Evolutionary conservation across 352 stramenopile species (phyloP), one percentile per base, ranked within the genome.

Genomic region (Phytophthora lateralis): DNA sequence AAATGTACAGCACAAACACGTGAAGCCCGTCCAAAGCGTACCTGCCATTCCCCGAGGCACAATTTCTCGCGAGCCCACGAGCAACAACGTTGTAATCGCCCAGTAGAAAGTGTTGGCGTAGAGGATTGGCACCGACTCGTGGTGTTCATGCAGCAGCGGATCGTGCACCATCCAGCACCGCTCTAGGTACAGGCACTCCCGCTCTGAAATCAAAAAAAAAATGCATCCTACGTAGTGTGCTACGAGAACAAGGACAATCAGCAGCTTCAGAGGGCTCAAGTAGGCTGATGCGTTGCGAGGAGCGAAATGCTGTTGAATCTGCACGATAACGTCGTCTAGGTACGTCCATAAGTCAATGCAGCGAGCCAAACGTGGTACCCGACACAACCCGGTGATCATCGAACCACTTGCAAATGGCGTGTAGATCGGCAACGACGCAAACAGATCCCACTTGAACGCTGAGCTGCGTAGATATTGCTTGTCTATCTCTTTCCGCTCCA

Each of bases 61-160:
- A 49, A 90, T 84, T 35, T 90, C 81, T 15, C 71, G 62, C 7
- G 79, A 88, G 15, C 80, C 81, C 4, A 89, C 79, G 0, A 88
- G 63, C 1, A 80, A 77, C 8, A 90, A 43, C 17, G 79, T 89
- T 10, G 78, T 88, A 18, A 91, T 57, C 5, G 81, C 77, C 81
- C 81, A 91, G 55, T 91, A 91, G 43, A 84, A 87, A 0, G 72
- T 70, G 6, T 81, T 79, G 8, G 85, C 59, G 53, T 91, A 91
- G n/a, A 86, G 41, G 1, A 85, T 66, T 2, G 42, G 32, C 0
- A 71, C 50, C n/a, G 63, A 83, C 12, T 63, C 55, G 42, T 83
- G 69, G 32, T 86, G 66, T 44, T 88, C 55, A 12, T 86, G 66
- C 21, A 91, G 73, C 24, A 91, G 62, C 14, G 75, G 68, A 47